phyloP scores from a whole-genome alignment of 352 stramenopile genomes.

The Pythium chondricola region DNA sequence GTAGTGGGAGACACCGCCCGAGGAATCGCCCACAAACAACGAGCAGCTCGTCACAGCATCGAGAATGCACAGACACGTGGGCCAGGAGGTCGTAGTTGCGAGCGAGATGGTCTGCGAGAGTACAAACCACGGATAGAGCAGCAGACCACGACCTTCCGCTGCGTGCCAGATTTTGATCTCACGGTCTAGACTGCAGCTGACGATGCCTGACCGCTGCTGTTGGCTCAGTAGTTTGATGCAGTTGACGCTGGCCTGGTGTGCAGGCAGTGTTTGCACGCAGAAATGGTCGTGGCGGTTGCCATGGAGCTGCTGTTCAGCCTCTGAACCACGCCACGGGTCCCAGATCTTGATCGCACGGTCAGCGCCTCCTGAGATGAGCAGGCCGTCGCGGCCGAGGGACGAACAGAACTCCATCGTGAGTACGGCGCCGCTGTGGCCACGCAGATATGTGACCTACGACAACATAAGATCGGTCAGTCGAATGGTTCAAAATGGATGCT shows the following conservation, averaged over 20 bases:
- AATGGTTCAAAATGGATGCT: not conserved
- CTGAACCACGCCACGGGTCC: conserved; percentile 48
- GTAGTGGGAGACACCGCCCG: conserved; percentile 56
- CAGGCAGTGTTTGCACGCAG: conserved; percentile 62
- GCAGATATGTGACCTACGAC: conserved; percentile 35
- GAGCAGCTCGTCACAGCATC: conserved; percentile 28
- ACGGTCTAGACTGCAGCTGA: conserved; percentile 65
- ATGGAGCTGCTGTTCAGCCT: conserved; percentile 31
- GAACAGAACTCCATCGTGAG: conserved; percentile 39
- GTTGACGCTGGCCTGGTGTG: conserved; percentile 48
- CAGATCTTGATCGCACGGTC: conserved; percentile 71
- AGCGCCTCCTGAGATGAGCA: conserved; percentile 59
- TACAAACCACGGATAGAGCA: conserved; percentile 69
- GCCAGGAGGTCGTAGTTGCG: conserved; percentile 41
- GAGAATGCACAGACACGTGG: conserved; percentile 47
- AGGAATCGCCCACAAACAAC: conserved; percentile 61
- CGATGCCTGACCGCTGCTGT: conserved; percentile 41
- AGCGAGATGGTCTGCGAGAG: conserved; percentile 47
- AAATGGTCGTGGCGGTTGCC: conserved; percentile 17
- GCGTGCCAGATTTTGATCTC: conserved; percentile 67
- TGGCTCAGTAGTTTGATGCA: conserved; percentile 38
- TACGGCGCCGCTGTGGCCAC: conserved; percentile 45
- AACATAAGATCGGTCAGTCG: not conserved
- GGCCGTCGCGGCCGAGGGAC: conserved; percentile 33
- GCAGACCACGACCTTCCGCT: conserved; percentile 39